Evolutionary conservation across 306 rosid species (phyloP), one percentile per base, ranked within the genome.

Genomic region (Abrus precatorius): DNA sequence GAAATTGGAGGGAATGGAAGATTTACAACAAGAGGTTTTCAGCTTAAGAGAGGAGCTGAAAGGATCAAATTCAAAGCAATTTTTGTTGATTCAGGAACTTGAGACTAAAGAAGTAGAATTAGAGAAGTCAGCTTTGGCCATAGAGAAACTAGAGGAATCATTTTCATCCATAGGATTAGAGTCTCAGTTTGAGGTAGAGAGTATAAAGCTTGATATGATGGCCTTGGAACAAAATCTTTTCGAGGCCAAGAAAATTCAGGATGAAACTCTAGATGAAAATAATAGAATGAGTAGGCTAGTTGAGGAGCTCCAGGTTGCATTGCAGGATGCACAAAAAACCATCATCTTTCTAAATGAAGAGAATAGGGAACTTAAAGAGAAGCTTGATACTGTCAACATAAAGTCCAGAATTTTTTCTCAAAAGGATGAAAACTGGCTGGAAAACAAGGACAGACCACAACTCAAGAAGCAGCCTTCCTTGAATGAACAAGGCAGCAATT

Each of bases 171-270:
- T 89, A 79, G 83, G 90, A 67, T 84, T 95, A 86, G 98, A 95
- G 77, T 91, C 97, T 70, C 94, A 95, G 75, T 90, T 93, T 82
- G 99, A 95, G 89, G 83, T 95, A 64, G 97, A 95, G 87, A 90
- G 94, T 82, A 82, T 93, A 92, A 95, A 87, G 84, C 93, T 93
- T 65, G 97, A 95, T 63, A 85, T 91, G 86, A 85, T 87, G 84
- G 83, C 92, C 60, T 84, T 90, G 87, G 97, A 93, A 72, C 97
- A 89, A 83, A 86, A 84, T 75, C 82, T 74, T 80, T 81, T 91
- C 2, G 87, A 93, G 81, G 90, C 88, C 61, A 91, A 88, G 84
- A 92, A 92, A 81, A 47, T 79, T 33, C 97, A 76, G 80, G 91
- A 89, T 80, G 95, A 91, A 84, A 79, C 91, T 72, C 65, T 85